Conservation (phyloP, 345 rosid species). For the Reutealis trisperma region DNA sequence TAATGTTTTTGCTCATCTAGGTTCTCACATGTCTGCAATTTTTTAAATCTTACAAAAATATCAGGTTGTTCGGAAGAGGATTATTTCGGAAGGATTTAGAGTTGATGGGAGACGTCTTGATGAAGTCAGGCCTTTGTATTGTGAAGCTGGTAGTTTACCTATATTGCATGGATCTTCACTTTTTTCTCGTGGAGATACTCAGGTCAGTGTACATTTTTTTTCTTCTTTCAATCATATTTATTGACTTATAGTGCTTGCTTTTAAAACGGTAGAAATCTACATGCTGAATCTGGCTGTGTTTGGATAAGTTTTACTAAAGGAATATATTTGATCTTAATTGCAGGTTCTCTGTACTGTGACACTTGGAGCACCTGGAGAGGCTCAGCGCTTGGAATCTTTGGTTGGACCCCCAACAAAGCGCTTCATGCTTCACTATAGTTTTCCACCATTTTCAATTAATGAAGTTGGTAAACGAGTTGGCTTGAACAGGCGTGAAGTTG, state of each 20-base stretch:
- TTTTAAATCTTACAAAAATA: constrained; percentile 20
- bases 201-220: constrained; percentile 44
- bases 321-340: constrained; percentile 18
- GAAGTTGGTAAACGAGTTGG: constrained; percentile 94
- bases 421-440: constrained; percentile 97
- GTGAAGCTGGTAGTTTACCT: constrained; percentile 74
- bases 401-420: constrained; percentile 94
- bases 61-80: constrained; percentile 88
- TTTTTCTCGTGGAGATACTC: constrained; percentile 96
- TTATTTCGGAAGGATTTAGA: constrained; percentile 79
- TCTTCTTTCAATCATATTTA: not conserved
- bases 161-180: constrained; percentile 82
- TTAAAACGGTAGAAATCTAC: not conserved
- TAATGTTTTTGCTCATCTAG: constrained; percentile 8
- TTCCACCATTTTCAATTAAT: constrained; percentile 91
- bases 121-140: constrained; percentile 82
- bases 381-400: constrained; percentile 78
- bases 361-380: constrained; percentile 90
- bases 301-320: not conserved
- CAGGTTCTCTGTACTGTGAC: constrained; percentile 96
- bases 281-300: not conserved
- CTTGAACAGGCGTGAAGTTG: constrained; percentile 98
- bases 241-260: not conserved
- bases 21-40: constrained; percentile 18
- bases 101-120: constrained; percentile 87